Base-by-base conservation (phyloP, 2,329 filamentous ascomycete species). In the Claviceps sorghi region DNA sequence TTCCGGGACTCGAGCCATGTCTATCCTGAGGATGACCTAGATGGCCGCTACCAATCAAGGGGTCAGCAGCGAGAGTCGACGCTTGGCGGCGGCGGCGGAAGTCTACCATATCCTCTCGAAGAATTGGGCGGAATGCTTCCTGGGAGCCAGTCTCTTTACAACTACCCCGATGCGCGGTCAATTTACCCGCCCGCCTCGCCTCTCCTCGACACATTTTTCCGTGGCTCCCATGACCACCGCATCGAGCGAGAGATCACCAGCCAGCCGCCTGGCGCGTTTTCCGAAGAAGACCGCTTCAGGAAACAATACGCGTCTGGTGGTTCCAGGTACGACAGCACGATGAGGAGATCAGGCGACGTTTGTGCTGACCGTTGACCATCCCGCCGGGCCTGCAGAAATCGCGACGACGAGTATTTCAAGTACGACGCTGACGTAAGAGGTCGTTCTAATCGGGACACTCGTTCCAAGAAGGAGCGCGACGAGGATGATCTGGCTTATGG, bases 401-500 rank as follows among this genome's bases (percentile, higher is more conserved):
- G 47, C 13, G 59, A 58, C 21, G 17, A 58, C 42, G 53, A 46
- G 19, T 52, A 45, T 19, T 57, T 54, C 2, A 46, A 51, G 26
- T 54, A 57, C 6, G 58, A 57, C 36, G 50, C 51, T 48, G 52
- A 55, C 26, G 65, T 60, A 49, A 67, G 64, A 52, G 58, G 60
- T 53, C 59, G 62, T 29, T 51, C 56, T 10, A 19, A 51, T 2
- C 9, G 51, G 13, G 52, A 51, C 22, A 11, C 42, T 8, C 54
- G 56, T 8, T 17, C 42, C 22, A 60, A 59, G 43, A 58, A 58
- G 36, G 60, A 61, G 22, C 57, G 57, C 4, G 61, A 62, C 53
- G 71, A 75, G 32, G 72, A 75, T 4, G 71, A 76, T 53, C 64
- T 79, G 10, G 75, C 75, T 3, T 80, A 80, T 55, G 77, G 77